Evolutionary conservation across 1,284 basidiomycete genomes (phyloP).

Genomic region (Pisolithus thermaeus): DNA sequence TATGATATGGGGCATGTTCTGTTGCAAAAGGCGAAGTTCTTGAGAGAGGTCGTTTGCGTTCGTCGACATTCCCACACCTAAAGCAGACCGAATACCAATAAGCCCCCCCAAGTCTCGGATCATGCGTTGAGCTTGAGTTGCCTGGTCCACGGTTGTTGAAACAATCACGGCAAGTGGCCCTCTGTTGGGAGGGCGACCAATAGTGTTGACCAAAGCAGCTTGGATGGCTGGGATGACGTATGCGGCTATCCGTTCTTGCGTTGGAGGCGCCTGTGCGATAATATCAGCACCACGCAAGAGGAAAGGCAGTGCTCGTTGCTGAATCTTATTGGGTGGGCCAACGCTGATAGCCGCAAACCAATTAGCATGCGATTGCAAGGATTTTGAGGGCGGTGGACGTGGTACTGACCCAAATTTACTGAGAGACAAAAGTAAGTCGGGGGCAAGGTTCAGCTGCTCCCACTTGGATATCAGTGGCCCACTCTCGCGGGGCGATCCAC

Average conservation of each 20-base stretch:
- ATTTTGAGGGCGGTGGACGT: constrained; percentile 8
- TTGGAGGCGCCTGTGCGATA: constrained; percentile 97
- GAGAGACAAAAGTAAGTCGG: constrained; percentile 84
- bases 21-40: constrained; percentile 80
- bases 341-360: constrained; percentile 46
- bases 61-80: constrained; percentile 75
- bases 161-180: constrained; percentile 90
- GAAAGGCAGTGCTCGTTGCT: constrained; percentile 94
- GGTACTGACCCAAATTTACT: constrained; percentile 83
- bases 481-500: constrained; percentile 53
- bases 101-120: constrained; percentile 90
- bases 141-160: constrained; percentile 97
- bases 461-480: constrained; percentile 93
- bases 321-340: constrained; percentile 98
- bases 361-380: constrained; percentile 10
- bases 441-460: constrained; percentile 86
- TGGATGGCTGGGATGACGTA: constrained; percentile 95
- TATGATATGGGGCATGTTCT: constrained; percentile 90
- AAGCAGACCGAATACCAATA: constrained; percentile 82
- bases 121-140: constrained; percentile 96
- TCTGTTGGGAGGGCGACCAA: constrained; percentile 49
- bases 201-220: constrained; percentile 63
- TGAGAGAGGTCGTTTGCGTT: constrained; percentile 62
- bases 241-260: constrained; percentile 95
- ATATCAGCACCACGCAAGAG: constrained; percentile 92